Evolutionary conservation across 345 rosid genomes (phyloP).

Genomic region (Eucalyptus brandiana): DNA sequence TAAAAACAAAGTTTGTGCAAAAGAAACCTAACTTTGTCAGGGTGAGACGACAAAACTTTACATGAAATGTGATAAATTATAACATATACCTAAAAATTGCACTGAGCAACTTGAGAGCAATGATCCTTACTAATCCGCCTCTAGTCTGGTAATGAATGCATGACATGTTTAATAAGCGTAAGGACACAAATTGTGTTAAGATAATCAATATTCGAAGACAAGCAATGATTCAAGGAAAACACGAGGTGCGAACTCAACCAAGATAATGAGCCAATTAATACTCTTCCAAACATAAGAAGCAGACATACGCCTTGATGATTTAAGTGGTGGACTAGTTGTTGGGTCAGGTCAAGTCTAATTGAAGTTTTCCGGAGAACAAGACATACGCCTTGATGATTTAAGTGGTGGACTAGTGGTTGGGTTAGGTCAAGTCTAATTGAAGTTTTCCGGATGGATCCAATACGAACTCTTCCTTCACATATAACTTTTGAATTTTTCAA

Average conservation of each 20-base stretch:
- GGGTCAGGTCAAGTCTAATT: not conserved
- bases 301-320: not conserved
- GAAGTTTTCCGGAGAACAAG: not conserved
- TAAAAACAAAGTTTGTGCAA: not conserved
- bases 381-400: not conserved
- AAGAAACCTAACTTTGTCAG: not conserved
- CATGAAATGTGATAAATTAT: not conserved
- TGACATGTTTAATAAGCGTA: not conserved
- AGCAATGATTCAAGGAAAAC: not conserved
- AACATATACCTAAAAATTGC: not conserved
- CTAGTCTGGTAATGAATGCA: not conserved
- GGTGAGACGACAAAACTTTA: not conserved
- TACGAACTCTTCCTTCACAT: not conserved
- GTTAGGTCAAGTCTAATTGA: not conserved
- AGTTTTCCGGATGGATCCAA: not conserved
- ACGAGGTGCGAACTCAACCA: not conserved
- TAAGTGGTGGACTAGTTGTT: not conserved
- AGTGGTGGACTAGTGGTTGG: not conserved
- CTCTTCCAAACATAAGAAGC: not conserved
- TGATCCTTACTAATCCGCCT: not conserved
- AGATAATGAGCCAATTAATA: not conserved
- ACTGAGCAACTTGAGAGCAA: not conserved
- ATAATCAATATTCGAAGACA: not conserved
- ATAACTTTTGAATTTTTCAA: not conserved
- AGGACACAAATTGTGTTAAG: not conserved